Percentiles rank a stretch among this genome's conserved stretches.
These are phyloP conservation scores for Stephania cephalantha DNA, from an alignment of 164 flowering plant species.

Conservation along the genomic window DNA sequence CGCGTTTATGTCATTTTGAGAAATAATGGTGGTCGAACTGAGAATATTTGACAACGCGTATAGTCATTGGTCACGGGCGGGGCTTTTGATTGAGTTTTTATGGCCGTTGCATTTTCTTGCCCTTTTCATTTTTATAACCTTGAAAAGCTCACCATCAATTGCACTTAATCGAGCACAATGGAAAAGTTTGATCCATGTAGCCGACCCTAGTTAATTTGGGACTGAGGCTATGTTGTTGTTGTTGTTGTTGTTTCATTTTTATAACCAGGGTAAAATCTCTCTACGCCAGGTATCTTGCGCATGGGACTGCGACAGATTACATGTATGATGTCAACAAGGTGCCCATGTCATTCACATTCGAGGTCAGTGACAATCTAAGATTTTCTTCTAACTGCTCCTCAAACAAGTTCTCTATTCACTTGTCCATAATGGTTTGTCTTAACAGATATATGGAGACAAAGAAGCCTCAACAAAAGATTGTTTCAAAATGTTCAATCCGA, in stretches of 20 bases:
- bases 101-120: conserved; percentile 6
- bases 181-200: no score
- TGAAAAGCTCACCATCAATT: no score
- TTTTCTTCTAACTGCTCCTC: conserved; percentile 1
- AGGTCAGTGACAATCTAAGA: conserved; percentile 50
- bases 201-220: no score
- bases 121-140: background rate
- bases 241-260: no score
- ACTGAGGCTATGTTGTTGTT: no score
- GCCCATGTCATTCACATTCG: conserved; percentile 97
- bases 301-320: conserved; percentile 98
- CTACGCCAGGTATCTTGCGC: conserved; percentile 77
- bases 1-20: background rate
- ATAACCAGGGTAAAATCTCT: background rate
- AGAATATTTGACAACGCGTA: background rate
- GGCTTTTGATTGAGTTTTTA: background rate
- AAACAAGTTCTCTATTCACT: background rate
- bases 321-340: conserved; percentile 77
- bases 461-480: conserved; percentile 75
- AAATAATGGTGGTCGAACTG: background rate
- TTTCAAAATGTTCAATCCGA: conserved; percentile 94
- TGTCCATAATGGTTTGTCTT: background rate
- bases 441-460: conserved; percentile 84
- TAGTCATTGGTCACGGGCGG: background rate
- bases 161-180: no score